Percentiles rank a stretch among this genome's conserved stretches.
phyloP scores from a whole-genome alignment of 306 rosid genomes.

The Clitoria ternatea region DNA sequence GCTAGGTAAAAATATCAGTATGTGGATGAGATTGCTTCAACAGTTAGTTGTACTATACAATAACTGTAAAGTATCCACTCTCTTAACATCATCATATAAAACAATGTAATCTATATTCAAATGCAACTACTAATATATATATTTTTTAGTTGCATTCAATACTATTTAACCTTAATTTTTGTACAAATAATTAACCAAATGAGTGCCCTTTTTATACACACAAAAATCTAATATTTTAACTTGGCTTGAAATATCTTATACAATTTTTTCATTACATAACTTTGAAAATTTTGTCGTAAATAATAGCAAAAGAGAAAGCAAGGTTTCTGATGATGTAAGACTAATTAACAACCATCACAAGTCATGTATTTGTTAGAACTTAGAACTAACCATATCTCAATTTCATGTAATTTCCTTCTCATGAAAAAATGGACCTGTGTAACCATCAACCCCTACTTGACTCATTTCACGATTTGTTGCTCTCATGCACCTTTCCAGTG shows the following conservation, averaged over 20 bases:
- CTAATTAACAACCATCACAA: not conserved
- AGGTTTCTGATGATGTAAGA: not conserved
- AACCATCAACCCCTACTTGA: slow-evolving; percentile 3
- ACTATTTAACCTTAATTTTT: too few relatives aligned
- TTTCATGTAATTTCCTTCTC: not conserved
- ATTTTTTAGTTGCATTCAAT: too few relatives aligned
- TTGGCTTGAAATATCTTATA: too few relatives aligned
- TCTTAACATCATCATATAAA: too few relatives aligned
- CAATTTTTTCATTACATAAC: too few relatives aligned
- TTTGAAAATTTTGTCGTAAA: not conserved
- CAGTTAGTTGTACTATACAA: not conserved
- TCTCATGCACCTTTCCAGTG: not conserved
- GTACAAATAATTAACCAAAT: too few relatives aligned
- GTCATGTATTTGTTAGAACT: not conserved
- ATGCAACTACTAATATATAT: too few relatives aligned
- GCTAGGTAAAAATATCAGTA: too few relatives aligned
- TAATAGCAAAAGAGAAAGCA: not conserved
- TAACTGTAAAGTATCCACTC: not conserved
- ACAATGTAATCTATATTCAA: too few relatives aligned
- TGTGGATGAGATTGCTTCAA: not conserved
- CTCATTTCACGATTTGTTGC: slow-evolving; percentile 17
- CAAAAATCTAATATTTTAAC: too few relatives aligned
- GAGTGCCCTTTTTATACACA: too few relatives aligned
- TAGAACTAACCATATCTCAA: not conserved
- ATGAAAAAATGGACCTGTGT: slow-evolving; percentile 17